Percentiles rank a stretch among this genome's conserved stretches.
phyloP scores from a whole-genome alignment of 2,329 filamentous ascomycete species.

The Fusarium ambrosium region DNA sequence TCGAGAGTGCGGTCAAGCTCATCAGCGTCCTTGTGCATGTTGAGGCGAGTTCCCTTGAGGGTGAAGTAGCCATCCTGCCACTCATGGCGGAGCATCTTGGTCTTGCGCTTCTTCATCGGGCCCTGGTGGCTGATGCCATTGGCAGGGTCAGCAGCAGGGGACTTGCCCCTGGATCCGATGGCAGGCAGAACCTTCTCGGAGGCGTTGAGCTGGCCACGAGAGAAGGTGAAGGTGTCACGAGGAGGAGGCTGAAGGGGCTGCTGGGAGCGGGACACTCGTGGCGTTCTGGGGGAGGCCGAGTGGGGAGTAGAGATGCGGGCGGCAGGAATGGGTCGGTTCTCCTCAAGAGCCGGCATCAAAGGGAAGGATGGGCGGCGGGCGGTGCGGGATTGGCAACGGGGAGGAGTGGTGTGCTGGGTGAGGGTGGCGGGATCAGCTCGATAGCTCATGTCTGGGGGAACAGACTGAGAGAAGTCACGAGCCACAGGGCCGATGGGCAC shows the following conservation, averaged over 20 bases:
- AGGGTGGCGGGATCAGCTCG: conserved; percentile 56
- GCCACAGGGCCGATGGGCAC: conserved; percentile 78
- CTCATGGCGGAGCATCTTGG: conserved; percentile 88
- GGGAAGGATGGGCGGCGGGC: conserved; percentile 76
- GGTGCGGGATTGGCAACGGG: conserved; percentile 66
- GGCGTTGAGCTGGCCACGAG: conserved; percentile 59
- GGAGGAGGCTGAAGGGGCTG: conserved; percentile 65
- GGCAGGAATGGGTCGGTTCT: conserved; percentile 66
- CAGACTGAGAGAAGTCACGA: conserved; percentile 87
- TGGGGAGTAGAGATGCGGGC: conserved; percentile 41
- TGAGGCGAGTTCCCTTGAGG: conserved; percentile 79
- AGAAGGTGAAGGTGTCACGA: conserved; percentile 69
- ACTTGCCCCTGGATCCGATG: conserved; percentile 45
- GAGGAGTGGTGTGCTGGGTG: conserved; percentile 52
- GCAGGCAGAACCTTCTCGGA: conserved; percentile 63
- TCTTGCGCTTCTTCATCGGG: conserved; percentile 95
- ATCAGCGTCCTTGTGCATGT: conserved; percentile 77
- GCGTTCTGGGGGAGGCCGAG: conserved; percentile 53
- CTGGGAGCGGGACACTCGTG: conserved; percentile 52
- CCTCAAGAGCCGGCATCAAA: conserved; percentile 77
- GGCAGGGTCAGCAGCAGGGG: conserved; percentile 51
- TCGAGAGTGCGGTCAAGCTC: conserved; percentile 73
- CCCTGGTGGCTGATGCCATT: conserved; percentile 79
- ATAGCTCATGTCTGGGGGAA: conserved; percentile 94
- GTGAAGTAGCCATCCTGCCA: conserved; percentile 95